A percentile compares a stretch with the other conserved stretches of the same genome.
Conservation (phyloP, 257 asterid species). For the Echites panduratus region DNA sequence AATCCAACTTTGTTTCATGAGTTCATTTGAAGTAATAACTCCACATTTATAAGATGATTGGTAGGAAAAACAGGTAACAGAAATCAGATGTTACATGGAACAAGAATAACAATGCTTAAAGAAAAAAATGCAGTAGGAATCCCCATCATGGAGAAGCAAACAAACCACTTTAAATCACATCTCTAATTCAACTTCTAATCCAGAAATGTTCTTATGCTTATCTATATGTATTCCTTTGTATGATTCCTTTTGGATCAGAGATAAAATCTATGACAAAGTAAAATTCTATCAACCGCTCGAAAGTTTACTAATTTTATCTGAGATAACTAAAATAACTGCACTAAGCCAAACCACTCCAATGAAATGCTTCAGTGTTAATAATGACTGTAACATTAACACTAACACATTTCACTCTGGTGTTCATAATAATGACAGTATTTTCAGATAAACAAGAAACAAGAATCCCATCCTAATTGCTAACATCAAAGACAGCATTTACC, state of each 20-base stretch:
- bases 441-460: not conserved
- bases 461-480: not conserved
- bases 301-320: not conserved
- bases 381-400: not conserved
- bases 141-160: not conserved
- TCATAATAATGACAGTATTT: not conserved
- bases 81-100: not conserved
- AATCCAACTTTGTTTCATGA: not conserved
- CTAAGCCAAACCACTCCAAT: not conserved
- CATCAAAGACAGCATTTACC: slow-evolving; percentile 24
- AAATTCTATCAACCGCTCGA: not conserved
- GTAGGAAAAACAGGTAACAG: not conserved
- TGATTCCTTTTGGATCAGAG: not conserved
- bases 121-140: not conserved
- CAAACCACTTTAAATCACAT: not conserved
- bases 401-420: not conserved
- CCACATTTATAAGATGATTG: not conserved
- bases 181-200: not conserved
- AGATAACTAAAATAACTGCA: not conserved
- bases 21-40: not conserved
- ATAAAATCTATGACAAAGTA: not conserved
- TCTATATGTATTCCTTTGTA: not conserved
- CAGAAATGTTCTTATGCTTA: not conserved
- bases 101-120: not conserved
- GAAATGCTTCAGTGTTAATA: not conserved